Conservation (phyloP, 2,329 filamentous ascomycete genomes). For the Dothiorella sarmentorum region DNA sequence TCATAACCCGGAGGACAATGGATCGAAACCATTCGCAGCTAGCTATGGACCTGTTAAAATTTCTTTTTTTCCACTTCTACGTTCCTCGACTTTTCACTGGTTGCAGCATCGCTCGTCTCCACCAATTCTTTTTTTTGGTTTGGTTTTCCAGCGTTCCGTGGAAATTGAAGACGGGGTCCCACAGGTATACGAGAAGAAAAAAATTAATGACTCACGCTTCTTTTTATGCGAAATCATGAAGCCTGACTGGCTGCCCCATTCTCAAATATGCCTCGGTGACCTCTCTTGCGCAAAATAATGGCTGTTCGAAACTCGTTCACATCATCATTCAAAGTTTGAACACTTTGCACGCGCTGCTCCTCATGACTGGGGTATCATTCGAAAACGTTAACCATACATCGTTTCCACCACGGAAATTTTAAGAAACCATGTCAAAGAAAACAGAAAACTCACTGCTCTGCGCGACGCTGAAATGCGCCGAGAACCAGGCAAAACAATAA, state of each 20-base stretch:
- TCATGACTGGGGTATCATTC: too few relatives aligned
- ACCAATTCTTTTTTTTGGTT: neutral
- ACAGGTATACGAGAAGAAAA: too few relatives aligned
- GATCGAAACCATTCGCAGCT: conserved; percentile 28
- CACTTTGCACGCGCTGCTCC: too few relatives aligned
- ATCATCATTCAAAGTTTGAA: neutral
- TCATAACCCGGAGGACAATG: conserved; percentile 33
- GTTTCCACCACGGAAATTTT: too few relatives aligned
- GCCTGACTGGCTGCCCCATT: neutral
- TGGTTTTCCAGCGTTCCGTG: too few relatives aligned
- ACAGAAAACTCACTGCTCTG: too few relatives aligned
- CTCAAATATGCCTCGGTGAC: neutral
- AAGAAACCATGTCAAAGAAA: too few relatives aligned
- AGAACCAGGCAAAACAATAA: too few relatives aligned
- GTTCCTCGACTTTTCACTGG: neutral
- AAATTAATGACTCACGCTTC: neutral
- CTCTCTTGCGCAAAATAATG: neutral
- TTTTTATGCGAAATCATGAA: neutral
- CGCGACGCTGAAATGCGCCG: too few relatives aligned
- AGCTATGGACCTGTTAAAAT: neutral
- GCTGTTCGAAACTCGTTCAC: conserved; percentile 3
- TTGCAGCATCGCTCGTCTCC: neutral
- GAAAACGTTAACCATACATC: too few relatives aligned
- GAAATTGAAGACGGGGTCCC: too few relatives aligned
- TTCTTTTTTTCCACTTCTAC: neutral